phyloP scores from a whole-genome alignment of 306 rosid genomes.

The Glycine soja region DNA sequence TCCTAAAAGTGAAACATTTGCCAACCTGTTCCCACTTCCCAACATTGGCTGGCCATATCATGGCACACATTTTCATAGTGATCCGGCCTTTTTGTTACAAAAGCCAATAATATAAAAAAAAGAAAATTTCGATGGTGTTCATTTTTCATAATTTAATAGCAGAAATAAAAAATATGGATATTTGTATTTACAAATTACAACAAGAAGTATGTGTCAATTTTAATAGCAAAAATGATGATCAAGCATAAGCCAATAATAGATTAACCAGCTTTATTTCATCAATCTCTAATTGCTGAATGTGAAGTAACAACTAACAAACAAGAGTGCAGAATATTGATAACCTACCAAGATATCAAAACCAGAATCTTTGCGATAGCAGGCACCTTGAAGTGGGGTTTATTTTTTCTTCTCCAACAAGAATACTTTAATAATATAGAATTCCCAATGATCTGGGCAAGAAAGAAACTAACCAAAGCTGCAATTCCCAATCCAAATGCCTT shows the following conservation, averaged over 20 bases:
- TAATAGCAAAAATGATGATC: not conserved
- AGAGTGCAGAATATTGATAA: conserved; percentile 27
- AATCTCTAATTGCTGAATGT: not conserved
- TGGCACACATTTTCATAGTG: not conserved
- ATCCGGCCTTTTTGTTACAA: not conserved
- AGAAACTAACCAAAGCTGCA: conserved; percentile 65
- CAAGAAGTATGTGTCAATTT: not conserved
- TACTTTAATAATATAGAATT: conserved; percentile 52
- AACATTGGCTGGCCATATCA: not conserved
- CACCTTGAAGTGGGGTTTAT: conserved; percentile 43
- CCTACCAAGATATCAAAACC: conserved; percentile 72
- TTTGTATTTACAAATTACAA: not conserved
- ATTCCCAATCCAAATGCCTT: conserved; percentile 71
- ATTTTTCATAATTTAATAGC: not conserved
- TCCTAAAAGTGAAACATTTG: not conserved
- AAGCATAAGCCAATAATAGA: conserved; percentile 2
- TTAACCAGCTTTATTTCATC: not conserved
- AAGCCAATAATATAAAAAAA: not conserved
- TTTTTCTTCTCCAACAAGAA: conserved; percentile 48
- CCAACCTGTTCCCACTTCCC: not conserved
- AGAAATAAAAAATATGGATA: not conserved
- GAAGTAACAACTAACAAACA: not conserved
- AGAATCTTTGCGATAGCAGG: conserved; percentile 54
- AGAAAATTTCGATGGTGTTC: not conserved
- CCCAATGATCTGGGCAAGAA: conserved; percentile 63